Evolutionary conservation across 1,139 yeast species (phyloP).

Genomic region (Yamadazyma membranifaciens): DNA sequence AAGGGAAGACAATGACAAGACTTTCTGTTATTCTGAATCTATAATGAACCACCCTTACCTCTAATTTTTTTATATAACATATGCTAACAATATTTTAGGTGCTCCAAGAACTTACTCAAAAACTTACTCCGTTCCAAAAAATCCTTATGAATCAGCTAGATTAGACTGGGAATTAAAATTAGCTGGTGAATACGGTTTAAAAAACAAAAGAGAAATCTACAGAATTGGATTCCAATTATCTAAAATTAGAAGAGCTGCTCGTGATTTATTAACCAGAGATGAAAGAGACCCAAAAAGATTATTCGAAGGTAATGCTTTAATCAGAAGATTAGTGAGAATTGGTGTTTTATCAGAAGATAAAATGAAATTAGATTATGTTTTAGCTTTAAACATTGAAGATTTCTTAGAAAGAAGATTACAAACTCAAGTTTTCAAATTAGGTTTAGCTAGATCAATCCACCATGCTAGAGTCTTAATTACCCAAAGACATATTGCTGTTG

Average conservation of each 20-base stretch:
- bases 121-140: conserved; percentile 99
- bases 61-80: not conserved
- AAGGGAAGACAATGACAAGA: not conserved
- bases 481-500: conserved; percentile 99
- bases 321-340: conserved; percentile 95
- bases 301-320: conserved; percentile 99
- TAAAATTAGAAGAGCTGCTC: conserved; percentile 99
- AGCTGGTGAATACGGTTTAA: conserved; percentile 99
- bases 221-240: conserved; percentile 98
- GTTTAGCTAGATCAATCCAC: conserved; percentile 99
- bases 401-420: conserved; percentile 99
- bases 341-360: conserved; percentile 99
- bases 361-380: conserved; percentile 99
- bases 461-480: conserved; percentile 99
- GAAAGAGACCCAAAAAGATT: conserved; percentile 99
- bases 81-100: conserved; percentile 44
- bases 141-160: conserved; percentile 99
- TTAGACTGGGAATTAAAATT: conserved; percentile 98
- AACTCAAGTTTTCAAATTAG: conserved; percentile 99
- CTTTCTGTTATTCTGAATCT: conserved; percentile 3
- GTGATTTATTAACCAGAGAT: conserved; percentile 99
- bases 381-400: conserved; percentile 97
- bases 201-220: conserved; percentile 99
- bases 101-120: conserved; percentile 99
- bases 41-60: conserved; percentile 1